A percentile compares a stretch with the other conserved stretches of the same genome.
These are phyloP conservation scores for Mortierella sp. DNA, from an alignment of 371 early-diverging fungal species.

Conservation along the genomic window DNA sequence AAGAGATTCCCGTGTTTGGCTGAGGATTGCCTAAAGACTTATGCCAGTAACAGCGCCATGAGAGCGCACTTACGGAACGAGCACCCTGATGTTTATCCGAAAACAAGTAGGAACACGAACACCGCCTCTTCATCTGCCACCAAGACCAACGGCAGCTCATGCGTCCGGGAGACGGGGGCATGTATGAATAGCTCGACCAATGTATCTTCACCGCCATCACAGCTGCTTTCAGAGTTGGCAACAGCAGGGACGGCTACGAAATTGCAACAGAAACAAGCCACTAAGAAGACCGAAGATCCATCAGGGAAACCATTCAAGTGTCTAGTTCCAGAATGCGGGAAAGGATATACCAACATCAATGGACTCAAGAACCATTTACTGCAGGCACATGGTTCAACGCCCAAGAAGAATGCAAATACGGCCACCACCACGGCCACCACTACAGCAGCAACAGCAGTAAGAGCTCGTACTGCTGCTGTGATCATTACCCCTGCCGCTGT, in stretches of 20 bases:
- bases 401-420: constrained; percentile 8
- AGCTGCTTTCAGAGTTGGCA: neutral
- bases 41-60: constrained; percentile 32
- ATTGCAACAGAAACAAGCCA: constrained; percentile 3
- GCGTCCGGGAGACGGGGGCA: too few species aligned
- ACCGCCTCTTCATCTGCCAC: neutral
- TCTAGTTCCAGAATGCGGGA: constrained; percentile 44
- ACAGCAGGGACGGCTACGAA: neutral
- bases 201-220: too few species aligned
- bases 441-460: too few species aligned
- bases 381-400: constrained; percentile 47
- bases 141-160: too few species aligned
- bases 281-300: constrained; percentile 11
- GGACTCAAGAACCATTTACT: constrained; percentile 47
- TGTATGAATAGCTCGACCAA: too few species aligned
- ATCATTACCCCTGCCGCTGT: too few species aligned
- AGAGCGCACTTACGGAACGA: constrained; percentile 37
- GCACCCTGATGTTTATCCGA: constrained; percentile 20
- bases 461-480: too few species aligned
- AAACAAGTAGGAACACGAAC: neutral
- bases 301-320: constrained; percentile 39
- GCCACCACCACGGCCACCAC: too few species aligned
- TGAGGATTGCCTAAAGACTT: constrained; percentile 26
- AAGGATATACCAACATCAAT: constrained; percentile 45
- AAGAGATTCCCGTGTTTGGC: constrained; percentile 28